phyloP scores from a whole-genome alignment of 192 early-diverging fungal species.

The Mortierella antarctica region DNA sequence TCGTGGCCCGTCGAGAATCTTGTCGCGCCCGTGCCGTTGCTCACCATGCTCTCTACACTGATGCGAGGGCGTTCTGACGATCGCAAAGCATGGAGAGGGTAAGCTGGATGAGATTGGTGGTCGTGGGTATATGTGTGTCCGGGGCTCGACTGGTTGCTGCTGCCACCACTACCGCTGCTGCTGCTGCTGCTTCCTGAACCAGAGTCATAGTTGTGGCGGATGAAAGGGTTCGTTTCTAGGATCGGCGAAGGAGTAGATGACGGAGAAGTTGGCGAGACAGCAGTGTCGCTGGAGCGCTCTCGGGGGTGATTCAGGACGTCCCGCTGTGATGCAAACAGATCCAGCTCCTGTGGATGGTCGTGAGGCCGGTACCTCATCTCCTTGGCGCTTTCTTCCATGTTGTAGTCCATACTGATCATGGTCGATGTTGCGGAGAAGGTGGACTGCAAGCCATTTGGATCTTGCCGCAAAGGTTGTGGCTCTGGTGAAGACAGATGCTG shows the following conservation, averaged over 20 bases:
- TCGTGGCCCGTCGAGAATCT: slow-evolving; percentile 23
- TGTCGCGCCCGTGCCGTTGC: slow-evolving; percentile 37
- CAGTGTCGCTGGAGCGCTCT: no score
- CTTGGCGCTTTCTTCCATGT: slow-evolving; percentile 22
- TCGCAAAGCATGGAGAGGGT: slow-evolving; percentile 14
- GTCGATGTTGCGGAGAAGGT: slow-evolving; percentile 44
- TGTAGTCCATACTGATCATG: slow-evolving; percentile 39
- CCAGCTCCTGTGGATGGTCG: slow-evolving; percentile 3
- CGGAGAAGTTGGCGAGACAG: no score
- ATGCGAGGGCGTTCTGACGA: slow-evolving; percentile 1
- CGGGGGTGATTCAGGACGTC: no score
- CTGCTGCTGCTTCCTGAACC: neutral
- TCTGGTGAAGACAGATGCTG: slow-evolving; percentile 12
- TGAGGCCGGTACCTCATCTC: slow-evolving; percentile 27
- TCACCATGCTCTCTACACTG: slow-evolving; percentile 40
- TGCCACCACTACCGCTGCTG: neutral
- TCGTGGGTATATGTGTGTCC: neutral
- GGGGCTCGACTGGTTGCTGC: slow-evolving; percentile 3
- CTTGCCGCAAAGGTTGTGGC: neutral
- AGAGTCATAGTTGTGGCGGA: neutral
- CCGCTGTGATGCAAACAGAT: no score
- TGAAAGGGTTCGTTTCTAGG: slow-evolving; percentile 8
- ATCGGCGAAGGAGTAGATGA: no score
- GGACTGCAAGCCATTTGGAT: slow-evolving; percentile 6
- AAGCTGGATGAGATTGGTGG: neutral